A percentile compares a stretch with the other conserved stretches of the same genome.
phyloP scores from a whole-genome alignment of 305 asterid genomes.

The Petunia hybrid region DNA sequence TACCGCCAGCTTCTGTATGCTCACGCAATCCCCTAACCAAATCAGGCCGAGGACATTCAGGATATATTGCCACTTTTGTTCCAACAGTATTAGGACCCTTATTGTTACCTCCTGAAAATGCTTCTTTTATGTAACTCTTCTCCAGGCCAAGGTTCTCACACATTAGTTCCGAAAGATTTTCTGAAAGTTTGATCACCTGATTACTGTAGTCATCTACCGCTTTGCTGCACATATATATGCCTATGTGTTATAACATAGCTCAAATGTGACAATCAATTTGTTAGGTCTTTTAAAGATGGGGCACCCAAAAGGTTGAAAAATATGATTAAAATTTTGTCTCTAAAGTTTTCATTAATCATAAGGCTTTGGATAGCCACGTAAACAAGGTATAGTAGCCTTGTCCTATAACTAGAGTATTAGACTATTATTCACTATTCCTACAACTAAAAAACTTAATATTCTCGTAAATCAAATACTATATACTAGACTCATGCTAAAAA shows the following conservation, averaged over 20 bases:
- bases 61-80: constrained; percentile 79
- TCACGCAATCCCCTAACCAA: constrained; percentile 78
- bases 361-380: no score
- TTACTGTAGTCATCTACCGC: constrained; percentile 64
- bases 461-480: no score
- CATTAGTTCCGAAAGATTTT: constrained; percentile 67
- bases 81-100: constrained; percentile 60
- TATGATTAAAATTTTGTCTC: no score
- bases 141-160: constrained; percentile 72
- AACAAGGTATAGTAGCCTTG: no score
- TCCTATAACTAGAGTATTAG: no score
- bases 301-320: no score
- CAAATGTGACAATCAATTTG: not conserved
- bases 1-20: constrained; percentile 38
- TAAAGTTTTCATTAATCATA: no score
- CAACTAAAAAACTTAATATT: no score
- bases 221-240: constrained; percentile 32
- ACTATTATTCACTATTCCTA: no score
- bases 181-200: constrained; percentile 63
- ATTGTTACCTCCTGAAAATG: constrained; percentile 59
- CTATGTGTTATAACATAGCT: constrained; percentile 38
- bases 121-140: constrained; percentile 58
- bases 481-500: no score
- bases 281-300: no score
- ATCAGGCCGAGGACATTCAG: constrained; percentile 67